A percentile compares a stretch with the other conserved stretches of the same genome.
These are phyloP conservation scores for Xanthoconium separans DNA, from an alignment of 1,284 basidiomycete genomes.

Conservation along the genomic window DNA sequence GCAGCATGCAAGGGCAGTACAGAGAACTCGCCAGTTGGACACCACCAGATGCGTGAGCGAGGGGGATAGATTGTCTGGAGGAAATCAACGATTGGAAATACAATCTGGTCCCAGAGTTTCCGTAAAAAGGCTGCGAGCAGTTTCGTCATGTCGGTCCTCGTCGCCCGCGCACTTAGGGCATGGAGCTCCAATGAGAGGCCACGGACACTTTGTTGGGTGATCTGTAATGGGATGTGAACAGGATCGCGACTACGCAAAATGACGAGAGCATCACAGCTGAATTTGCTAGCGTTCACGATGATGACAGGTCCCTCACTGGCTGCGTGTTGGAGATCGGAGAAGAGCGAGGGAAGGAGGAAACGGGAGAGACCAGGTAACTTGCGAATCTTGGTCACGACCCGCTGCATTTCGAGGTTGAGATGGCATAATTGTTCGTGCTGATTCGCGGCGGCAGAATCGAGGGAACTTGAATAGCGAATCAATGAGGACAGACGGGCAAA, in stretches of 20 bases:
- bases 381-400: not conserved
- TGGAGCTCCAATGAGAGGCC: not conserved
- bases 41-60: not conserved
- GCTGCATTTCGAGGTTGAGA: not conserved
- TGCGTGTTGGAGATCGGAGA: not conserved
- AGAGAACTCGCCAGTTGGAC: not conserved
- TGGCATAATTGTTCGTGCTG: no score
- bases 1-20: not conserved
- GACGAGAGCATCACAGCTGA: not conserved
- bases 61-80: conserved; percentile 4
- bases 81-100: conserved; percentile 19
- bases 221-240: not conserved
- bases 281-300: not conserved
- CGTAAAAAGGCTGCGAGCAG: conserved; percentile 15
- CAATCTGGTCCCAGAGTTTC: conserved; percentile 27
- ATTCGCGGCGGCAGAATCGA: no score
- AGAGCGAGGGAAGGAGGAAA: not conserved
- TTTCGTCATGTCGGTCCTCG: not conserved
- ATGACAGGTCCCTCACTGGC: not conserved
- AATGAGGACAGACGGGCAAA: not conserved
- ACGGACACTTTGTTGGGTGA: not conserved
- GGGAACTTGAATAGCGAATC: no score
- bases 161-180: not conserved
- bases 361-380: not conserved
- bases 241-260: not conserved